Evolutionary conservation across 257 asterid genomes (phyloP).

Genomic region (Fraxinus pennsylvanica): DNA sequence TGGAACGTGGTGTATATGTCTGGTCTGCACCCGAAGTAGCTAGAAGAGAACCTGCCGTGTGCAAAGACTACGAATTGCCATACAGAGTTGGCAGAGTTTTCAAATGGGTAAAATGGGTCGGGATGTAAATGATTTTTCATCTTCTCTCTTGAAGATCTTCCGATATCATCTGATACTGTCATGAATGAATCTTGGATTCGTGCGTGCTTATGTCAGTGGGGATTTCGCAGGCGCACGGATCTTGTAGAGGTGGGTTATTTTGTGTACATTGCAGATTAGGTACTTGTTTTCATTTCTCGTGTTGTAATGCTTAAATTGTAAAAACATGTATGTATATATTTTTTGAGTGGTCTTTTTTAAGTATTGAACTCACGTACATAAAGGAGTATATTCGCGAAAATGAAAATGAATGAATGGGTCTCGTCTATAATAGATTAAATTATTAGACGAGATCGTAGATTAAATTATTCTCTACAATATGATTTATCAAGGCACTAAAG

Average conservation of each 20-base stretch:
- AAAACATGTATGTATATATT: background rate
- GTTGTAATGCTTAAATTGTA: background rate
- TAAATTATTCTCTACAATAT: too few relatives aligned
- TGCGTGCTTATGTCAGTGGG: background rate
- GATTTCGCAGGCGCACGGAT: background rate
- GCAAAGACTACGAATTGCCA: constrained; percentile 49
- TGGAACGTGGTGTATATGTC: constrained; percentile 53
- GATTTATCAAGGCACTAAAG: too few relatives aligned
- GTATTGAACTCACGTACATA: too few relatives aligned
- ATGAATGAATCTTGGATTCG: background rate
- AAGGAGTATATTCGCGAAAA: too few relatives aligned
- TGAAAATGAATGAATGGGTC: too few relatives aligned
- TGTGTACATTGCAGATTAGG: constrained; percentile 4
- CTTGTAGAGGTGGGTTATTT: background rate
- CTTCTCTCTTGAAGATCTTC: background rate
- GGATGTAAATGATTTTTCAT: constrained; percentile 29
- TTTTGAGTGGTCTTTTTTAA: background rate
- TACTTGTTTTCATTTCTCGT: background rate
- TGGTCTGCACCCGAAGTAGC: constrained; percentile 59
- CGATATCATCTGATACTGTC: background rate
- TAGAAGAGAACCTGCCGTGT: constrained; percentile 46
- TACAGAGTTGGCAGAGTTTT: constrained; percentile 49
- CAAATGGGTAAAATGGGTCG: constrained; percentile 60
- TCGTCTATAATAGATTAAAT: too few relatives aligned
- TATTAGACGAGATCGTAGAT: too few relatives aligned